Evolutionary conservation across 2,329 filamentous ascomycete genomes (phyloP), one percentile per base, ranked within the genome.

Genomic region (Cercospora canescens): DNA sequence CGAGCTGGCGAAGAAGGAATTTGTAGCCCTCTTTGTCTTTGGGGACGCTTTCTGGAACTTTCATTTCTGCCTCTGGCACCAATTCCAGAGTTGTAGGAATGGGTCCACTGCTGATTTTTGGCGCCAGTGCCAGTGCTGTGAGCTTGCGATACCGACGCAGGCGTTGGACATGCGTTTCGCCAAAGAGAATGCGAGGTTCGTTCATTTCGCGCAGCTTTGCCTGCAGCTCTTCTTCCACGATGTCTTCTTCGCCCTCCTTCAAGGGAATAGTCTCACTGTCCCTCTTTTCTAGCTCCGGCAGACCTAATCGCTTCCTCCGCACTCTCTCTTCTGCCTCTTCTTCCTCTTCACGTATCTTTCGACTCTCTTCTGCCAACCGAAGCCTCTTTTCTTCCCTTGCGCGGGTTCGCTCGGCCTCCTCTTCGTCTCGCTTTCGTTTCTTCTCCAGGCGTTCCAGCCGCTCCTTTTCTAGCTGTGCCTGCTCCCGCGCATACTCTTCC

Each of bases 341-440:
- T 69, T 90, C 87, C 69, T 91, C 90, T 75, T 94, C 90, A 45
- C 89, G 84, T 69, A 88, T 84, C 69, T 81, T 81, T 60, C 86
- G 85, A 57, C 91, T 92, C 74, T 97, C 92, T 69, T 96, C 93
- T 0, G 93, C 94, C 4, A 99, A 83, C 67, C 86, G 86, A 66
- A 87, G 86, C 62, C 90, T 89, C 83, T 97, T 97, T 75, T 95
- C 92, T 69, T 96, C 92, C 14, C 93, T 87, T 30, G 84, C 83
- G 12, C 84, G 86, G 70, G 87, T 87, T 70, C 90, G 89, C 26
- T 88, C 86, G 2, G 89, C 88, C 64, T 91, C 91, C 28, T 97
- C 94, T 37, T 97, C 94, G 62, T 98, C 94, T 26, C 88, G 87
- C 79, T 96, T 95, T 72, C 94, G 91, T 81, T 98, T 98, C 72